Conservation (phyloP, 2,329 filamentous ascomycete genomes). For the Sporothrix luriei region DNA sequence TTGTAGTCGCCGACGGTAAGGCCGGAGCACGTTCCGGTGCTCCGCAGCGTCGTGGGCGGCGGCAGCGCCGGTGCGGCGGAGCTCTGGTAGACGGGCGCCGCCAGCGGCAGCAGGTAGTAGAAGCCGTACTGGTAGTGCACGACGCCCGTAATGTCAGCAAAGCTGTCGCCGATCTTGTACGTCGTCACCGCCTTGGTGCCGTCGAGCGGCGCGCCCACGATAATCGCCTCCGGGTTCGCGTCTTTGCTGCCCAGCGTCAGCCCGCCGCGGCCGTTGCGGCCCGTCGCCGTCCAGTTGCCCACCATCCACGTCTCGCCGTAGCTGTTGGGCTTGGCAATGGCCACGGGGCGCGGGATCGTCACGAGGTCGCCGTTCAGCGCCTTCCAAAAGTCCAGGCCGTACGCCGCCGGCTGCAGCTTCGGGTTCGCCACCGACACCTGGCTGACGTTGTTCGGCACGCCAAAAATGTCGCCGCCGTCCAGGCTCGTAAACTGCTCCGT, state of each 20-base stretch:
- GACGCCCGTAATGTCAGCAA: constrained; percentile 69
- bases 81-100: constrained; percentile 53
- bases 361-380: constrained; percentile 68
- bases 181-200: constrained; percentile 61
- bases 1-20: constrained; percentile 70
- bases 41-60: constrained; percentile 55
- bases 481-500: constrained; percentile 63
- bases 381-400: constrained; percentile 76
- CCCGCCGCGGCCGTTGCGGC: constrained; percentile 64
- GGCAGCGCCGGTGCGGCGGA: constrained; percentile 52
- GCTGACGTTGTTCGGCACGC: constrained; percentile 63
- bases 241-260: constrained; percentile 65
- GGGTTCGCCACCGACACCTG: constrained; percentile 63
- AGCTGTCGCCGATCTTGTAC: constrained; percentile 65
- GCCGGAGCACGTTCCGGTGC: constrained; percentile 59
- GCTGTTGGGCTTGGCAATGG: constrained; percentile 62
- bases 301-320: constrained; percentile 71
- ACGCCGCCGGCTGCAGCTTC: constrained; percentile 59
- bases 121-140: constrained; percentile 67
- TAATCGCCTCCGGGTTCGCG: constrained; percentile 69
- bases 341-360: constrained; percentile 59
- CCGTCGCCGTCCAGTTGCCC: constrained; percentile 65
- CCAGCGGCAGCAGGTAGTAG: constrained; percentile 68
- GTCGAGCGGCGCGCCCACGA: constrained; percentile 67
- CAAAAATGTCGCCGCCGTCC: constrained; percentile 67